These are phyloP conservation scores for Piper betle DNA, from an alignment of 164 flowering plant species.

Conservation along the genomic window DNA sequence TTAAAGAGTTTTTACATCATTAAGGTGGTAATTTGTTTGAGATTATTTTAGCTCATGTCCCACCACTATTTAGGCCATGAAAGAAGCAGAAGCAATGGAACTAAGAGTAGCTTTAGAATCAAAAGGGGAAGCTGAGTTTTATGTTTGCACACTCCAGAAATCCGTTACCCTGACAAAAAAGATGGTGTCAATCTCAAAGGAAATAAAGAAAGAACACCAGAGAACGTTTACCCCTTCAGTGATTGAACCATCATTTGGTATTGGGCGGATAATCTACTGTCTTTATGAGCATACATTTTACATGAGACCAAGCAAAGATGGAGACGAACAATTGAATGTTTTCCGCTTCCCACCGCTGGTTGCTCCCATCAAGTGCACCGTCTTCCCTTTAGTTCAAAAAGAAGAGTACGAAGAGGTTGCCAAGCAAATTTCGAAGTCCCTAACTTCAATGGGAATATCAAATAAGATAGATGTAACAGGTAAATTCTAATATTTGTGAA, in stretches of 20 bases:
- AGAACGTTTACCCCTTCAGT: conserved; percentile 93
- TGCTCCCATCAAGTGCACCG: conserved; percentile 82
- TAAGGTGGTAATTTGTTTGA: too few species aligned
- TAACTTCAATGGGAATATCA: conserved; percentile 64
- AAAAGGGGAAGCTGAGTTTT: conserved; percentile 46
- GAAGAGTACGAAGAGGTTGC: conserved; percentile 66
- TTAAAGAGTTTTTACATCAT: too few species aligned
- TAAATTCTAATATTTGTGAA: conserved; percentile 8
- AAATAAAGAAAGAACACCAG: conserved; percentile 56
- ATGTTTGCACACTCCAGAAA: conserved; percentile 53
- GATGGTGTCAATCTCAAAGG: conserved; percentile 58
- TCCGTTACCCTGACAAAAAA: conserved; percentile 36
- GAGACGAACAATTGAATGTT: conserved; percentile 70
- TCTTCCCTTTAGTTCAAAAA: conserved; percentile 85
- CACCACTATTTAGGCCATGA: conserved; percentile 32
- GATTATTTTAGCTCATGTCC: background rate
- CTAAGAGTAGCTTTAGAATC: conserved; percentile 51
- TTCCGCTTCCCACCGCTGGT: conserved; percentile 56
- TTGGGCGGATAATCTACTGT: conserved; percentile 87
- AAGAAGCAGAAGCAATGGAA: conserved; percentile 56
- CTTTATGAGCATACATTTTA: conserved; percentile 85
- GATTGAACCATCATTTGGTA: conserved; percentile 95
- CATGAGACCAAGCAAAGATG: conserved; percentile 74
- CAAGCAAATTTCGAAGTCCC: conserved; percentile 47
- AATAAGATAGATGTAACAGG: conserved; percentile 91